Percentiles rank a stretch among this genome's conserved stretches.
phyloP scores from a whole-genome alignment of 2,329 filamentous ascomycete genomes.

The Alternaria sp. region DNA sequence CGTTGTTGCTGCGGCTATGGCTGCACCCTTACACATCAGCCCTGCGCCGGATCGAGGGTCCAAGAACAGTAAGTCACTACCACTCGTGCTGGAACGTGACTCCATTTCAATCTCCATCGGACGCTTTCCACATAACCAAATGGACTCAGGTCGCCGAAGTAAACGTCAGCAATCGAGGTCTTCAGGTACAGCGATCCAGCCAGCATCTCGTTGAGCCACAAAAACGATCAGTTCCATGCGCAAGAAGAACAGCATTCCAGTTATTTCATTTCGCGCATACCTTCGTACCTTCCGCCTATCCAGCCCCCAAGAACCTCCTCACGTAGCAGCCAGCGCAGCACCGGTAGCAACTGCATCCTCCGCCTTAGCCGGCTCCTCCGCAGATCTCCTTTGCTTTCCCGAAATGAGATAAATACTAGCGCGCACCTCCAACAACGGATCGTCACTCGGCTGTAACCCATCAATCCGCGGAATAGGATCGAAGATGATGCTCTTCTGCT shows the following conservation, averaged over 20 bases:
- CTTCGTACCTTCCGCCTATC: neutral
- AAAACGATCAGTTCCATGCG: neutral
- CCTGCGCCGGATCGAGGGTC: neutral
- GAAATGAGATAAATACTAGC: constrained; percentile 63
- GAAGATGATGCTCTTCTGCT: constrained; percentile 63
- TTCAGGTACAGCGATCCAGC: neutral
- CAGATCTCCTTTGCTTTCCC: constrained; percentile 60
- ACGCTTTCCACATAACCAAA: neutral
- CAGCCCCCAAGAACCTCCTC: neutral
- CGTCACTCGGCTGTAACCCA: constrained; percentile 59
- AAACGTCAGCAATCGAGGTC: neutral
- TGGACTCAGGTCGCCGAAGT: neutral
- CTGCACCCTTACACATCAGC: neutral
- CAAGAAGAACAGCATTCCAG: neutral
- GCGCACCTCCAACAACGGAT: constrained; percentile 63
- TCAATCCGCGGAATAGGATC: constrained; percentile 64
- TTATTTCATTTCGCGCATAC: neutral
- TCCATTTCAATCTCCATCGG: neutral
- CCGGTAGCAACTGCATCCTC: neutral
- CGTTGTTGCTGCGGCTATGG: constrained; percentile 2
- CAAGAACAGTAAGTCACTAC: neutral
- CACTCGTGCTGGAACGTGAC: neutral
- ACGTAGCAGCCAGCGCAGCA: constrained; percentile 10
- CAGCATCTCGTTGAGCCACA: neutral
- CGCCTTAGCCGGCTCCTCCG: constrained; percentile 19